phyloP scores from a whole-genome alignment of 192 early-diverging fungal species.

The Mortierella hygrophila region DNA sequence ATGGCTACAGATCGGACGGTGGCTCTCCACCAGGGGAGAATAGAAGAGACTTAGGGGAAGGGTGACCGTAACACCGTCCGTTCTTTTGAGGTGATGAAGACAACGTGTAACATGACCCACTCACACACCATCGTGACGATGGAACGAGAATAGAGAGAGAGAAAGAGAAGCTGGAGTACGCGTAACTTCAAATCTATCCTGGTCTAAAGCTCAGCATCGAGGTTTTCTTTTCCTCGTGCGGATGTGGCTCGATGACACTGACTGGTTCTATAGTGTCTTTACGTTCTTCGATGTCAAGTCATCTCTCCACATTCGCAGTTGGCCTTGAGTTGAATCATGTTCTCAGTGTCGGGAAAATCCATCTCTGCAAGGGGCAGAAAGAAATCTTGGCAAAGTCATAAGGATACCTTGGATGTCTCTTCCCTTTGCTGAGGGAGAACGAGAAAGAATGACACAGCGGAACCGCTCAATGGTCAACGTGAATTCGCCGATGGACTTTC shows the following conservation, averaged over 20 bases:
- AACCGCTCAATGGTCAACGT: not conserved
- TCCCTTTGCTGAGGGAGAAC: not conserved
- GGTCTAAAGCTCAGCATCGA: not conserved
- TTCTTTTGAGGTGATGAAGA: too few species aligned
- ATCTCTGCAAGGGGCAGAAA: not conserved
- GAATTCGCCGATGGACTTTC: not conserved
- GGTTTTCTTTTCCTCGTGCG: not conserved
- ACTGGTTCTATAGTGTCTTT: not conserved
- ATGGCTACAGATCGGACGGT: too few species aligned
- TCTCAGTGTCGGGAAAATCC: not conserved
- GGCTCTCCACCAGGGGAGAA: too few species aligned
- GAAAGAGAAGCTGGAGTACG: not conserved
- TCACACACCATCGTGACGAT: too few species aligned
- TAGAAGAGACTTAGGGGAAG: too few species aligned
- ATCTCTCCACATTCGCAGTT: not conserved
- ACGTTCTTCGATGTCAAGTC: not conserved
- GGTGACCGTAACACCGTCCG: too few species aligned
- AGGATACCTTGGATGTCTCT: not conserved
- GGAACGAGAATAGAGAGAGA: not conserved
- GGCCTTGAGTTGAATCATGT: not conserved
- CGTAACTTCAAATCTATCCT: not conserved
- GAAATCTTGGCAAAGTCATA: not conserved
- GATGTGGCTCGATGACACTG: not conserved
- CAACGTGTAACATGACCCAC: too few species aligned
- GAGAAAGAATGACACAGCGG: not conserved